Percentiles rank a stretch among this genome's conserved stretches.
Conservation (phyloP, 1,284 basidiomycete species). For the Fereydounia khargensis region DNA sequence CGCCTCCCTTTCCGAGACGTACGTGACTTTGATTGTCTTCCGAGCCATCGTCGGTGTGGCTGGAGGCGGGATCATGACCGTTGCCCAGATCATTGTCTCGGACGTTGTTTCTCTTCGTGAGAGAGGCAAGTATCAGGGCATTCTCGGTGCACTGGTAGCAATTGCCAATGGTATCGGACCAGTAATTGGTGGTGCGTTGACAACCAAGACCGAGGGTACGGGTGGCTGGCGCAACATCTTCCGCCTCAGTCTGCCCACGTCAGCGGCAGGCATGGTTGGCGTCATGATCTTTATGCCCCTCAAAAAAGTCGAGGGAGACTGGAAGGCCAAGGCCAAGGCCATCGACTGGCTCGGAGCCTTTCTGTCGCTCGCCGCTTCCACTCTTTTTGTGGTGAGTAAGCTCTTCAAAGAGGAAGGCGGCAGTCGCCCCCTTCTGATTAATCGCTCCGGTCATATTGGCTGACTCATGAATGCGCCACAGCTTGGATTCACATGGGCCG, state of each 20-base stretch:
- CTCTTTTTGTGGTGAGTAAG: too few species aligned
- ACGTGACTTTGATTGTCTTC: slow-evolving; percentile 63
- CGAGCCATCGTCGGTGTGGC: slow-evolving; percentile 68
- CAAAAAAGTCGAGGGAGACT: slow-evolving; percentile 29
- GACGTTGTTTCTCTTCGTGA: slow-evolving; percentile 40
- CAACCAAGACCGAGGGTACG: too few species aligned
- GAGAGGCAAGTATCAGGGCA: slow-evolving; percentile 40
- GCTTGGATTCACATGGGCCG: too few species aligned
- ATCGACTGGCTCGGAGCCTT: slow-evolving; percentile 26
- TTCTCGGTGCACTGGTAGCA: slow-evolving; percentile 37
- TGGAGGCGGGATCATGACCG: slow-evolving; percentile 68
- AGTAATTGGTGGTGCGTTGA: slow-evolving; percentile 35
- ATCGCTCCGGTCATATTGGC: slow-evolving; percentile 55
- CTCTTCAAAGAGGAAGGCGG: slow-evolving; percentile 70
- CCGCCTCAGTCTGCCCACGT: too few species aligned
- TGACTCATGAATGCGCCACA: too few species aligned
- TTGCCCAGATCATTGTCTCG: slow-evolving; percentile 61
- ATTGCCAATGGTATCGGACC: slow-evolving; percentile 38
- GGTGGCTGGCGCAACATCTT: slow-evolving; percentile 22
- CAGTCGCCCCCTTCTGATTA: slow-evolving; percentile 57
- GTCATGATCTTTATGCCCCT: slow-evolving; percentile 29
- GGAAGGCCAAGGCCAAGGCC: slow-evolving; percentile 22
- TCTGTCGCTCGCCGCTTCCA: slow-evolving; percentile 22
- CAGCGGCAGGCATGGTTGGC: slow-evolving; percentile 16
- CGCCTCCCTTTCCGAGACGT: slow-evolving; percentile 15